Base-by-base conservation (phyloP, 1,284 basidiomycete species). In the Schizophyllum commune region DNA sequence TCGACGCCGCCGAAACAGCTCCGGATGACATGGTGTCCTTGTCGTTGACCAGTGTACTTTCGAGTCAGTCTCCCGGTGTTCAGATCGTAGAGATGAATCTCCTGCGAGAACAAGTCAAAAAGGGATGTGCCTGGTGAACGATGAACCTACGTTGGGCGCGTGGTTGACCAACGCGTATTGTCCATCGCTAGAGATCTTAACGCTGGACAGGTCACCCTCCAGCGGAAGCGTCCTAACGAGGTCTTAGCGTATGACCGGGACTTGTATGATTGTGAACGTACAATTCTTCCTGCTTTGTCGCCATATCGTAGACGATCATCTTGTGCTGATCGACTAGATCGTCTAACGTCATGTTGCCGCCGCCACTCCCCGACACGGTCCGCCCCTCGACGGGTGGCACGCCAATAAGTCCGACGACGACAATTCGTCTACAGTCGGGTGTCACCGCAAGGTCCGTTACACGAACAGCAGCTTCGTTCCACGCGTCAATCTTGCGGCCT, bases 1-100 rank as follows among this genome's bases (percentile, higher is more conserved):
- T 92, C 88, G 33, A 88, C 78, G n/a, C 96, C 96, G 27, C 96
- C 97, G 73, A 98, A 98, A 70, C 93, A 95, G 71, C 91, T 92
- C 62, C 92, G 84, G 64, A 99, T 92, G 64, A 98, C 86, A 73
- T 92, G 91, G 52, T 83, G 80, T 3, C 83, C 83, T 73, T 96
- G 93, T 47, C 82, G 82, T 68, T 95, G 91, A 22, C 92, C 96
- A 1, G 84, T 84, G 70, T 89, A 96, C 72, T 87, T 91, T 65
- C 90, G 86, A 32, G 88, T 80, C 65, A 94, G 77, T 60, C 83
- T 82, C 56, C 84, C 82, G 58, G 83, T 80, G 20, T 81, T 76
- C 56, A 98, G 80, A 70, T 94, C 88, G 86, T 91, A 94, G 64
- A 98, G 74, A 67, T 94, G 88, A 56, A 98, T 83, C 75, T 97